Conservation (phyloP, 2,329 filamentous ascomycete genomes). For the Hortaea werneckii region DNA sequence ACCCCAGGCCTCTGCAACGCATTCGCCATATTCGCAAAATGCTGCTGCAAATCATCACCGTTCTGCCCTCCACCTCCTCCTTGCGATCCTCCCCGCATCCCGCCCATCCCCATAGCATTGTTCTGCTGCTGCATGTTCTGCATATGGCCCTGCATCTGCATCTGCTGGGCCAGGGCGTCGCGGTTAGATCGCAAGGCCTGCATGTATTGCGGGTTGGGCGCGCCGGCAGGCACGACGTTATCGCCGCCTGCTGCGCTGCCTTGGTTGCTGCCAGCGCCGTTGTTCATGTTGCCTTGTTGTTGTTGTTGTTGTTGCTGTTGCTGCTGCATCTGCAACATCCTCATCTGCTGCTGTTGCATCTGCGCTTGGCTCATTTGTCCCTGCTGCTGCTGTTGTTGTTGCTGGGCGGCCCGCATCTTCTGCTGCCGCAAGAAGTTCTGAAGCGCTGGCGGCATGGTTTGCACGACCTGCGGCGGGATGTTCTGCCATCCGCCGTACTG, state of each 20-base stretch:
- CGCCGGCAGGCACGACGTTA: constrained; percentile 15
- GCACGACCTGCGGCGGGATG: constrained; percentile 13
- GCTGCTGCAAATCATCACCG: constrained; percentile 14
- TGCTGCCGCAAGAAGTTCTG: constrained; percentile 14
- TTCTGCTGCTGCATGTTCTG: constrained; percentile 1
- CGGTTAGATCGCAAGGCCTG: constrained; percentile 21
- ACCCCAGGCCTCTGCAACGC: constrained; percentile 12
- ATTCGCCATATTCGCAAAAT: constrained; percentile 23
- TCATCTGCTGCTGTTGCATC: constrained; percentile 8
- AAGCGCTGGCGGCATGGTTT: constrained; percentile 7
- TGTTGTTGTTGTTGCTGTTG: constrained; percentile 9
- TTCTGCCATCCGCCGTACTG: constrained; percentile 8
- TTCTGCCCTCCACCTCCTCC: constrained; percentile 1
- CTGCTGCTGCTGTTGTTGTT: constrained; percentile 7
- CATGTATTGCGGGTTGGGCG: constrained; percentile 25
- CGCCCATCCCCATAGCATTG: background rate
- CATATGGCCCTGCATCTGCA: constrained; percentile 12
- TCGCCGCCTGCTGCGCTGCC: constrained; percentile 3
- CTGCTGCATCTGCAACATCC: too few species aligned
- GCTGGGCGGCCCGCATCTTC: background rate
- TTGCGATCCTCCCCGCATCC: background rate
- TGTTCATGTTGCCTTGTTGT: constrained; percentile 13
- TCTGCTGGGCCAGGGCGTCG: constrained; percentile 13
- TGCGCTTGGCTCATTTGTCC: constrained; percentile 7
- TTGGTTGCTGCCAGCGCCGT: background rate